Base-by-base conservation (phyloP, 768 basidiomycete genomes). In the Lentinula edodes region DNA sequence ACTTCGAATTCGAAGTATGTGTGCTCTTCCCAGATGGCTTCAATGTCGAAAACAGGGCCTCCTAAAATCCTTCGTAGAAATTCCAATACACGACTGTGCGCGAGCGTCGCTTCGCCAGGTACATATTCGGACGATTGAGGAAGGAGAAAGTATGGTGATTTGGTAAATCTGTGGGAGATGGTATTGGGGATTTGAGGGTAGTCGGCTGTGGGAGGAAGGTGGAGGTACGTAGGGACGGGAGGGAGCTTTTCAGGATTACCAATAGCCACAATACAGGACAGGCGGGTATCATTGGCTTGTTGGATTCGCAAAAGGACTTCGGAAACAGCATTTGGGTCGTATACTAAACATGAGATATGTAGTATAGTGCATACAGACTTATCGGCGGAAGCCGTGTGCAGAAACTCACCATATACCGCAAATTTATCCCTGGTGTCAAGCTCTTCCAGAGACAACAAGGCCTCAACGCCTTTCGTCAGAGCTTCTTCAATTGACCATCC, bases 11-110 rank as follows among this genome's bases (percentile, higher is more conserved):
- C 84, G 63, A 78, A 84, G 60, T 75, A 76, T 1, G 77, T 78
- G 62, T 86, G 84, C 61, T 83, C 82, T 10, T 85, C 82, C 84
- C 84, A 86, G 38, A 85, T 80, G n/a, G 76, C 78, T 65, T 84
- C 84, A 1, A 84, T 70, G 66, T 84, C 81, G 56, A 86, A 86
- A 28, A 74, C 67, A 10, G 83, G 84, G 0, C 83, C 83, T 38
- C 75, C 78, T 2, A 82, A 68, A 53, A 72, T 66, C 61, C 78
- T 78, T 58, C 75, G 75, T 23, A 83, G 66, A 63, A 82, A 82
- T 16, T 75, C 75, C 15, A 81, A 71, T 12, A 78, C 75, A 39
- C 81, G 76, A 43, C 73, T 79, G 57, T 83, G 80, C 4, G 82
- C 75, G 23, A 80, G 68, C 7, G 76, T 71, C 15, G 81, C 80